phyloP scores from a whole-genome alignment of 306 rosid species.

The Lithocarpus polystachyus region DNA sequence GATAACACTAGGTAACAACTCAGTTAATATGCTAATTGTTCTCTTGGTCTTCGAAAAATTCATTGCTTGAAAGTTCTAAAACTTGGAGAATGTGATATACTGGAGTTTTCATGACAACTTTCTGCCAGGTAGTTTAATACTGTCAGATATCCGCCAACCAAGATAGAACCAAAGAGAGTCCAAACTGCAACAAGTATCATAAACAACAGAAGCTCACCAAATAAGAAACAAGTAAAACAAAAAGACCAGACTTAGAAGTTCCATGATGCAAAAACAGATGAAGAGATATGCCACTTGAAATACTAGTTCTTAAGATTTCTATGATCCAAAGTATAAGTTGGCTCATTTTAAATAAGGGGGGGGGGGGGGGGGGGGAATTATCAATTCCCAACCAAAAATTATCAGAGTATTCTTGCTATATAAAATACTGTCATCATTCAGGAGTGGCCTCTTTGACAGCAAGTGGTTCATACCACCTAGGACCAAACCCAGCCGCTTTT shows the following conservation, averaged over 20 bases:
- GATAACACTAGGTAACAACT: too few relatives aligned
- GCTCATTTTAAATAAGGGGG: neutral
- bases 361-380: neutral
- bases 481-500: constrained; percentile 84
- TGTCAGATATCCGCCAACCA: neutral
- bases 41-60: too few relatives aligned
- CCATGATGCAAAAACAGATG: too few relatives aligned
- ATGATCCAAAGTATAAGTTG: neutral
- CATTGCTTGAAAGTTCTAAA: too few relatives aligned
- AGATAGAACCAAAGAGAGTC: neutral
- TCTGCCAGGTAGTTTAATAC: too few relatives aligned
- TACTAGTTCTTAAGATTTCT: neutral
- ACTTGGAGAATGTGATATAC: too few relatives aligned
- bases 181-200: neutral
- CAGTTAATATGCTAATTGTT: too few relatives aligned
- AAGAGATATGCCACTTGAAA: neutral
- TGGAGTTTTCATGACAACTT: too few relatives aligned
- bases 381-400: neutral
- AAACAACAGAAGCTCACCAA: neutral
- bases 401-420: neutral
- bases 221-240: too few relatives aligned
- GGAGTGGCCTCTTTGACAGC: constrained; percentile 50
- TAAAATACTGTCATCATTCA: neutral
- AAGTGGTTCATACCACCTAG: constrained; percentile 84
- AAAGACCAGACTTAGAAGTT: too few relatives aligned